A percentile compares a stretch with the other conserved stretches of the same genome.
Evolutionary conservation across 345 rosid species (phyloP).

Genomic region (Eucalyptus sp.): DNA sequence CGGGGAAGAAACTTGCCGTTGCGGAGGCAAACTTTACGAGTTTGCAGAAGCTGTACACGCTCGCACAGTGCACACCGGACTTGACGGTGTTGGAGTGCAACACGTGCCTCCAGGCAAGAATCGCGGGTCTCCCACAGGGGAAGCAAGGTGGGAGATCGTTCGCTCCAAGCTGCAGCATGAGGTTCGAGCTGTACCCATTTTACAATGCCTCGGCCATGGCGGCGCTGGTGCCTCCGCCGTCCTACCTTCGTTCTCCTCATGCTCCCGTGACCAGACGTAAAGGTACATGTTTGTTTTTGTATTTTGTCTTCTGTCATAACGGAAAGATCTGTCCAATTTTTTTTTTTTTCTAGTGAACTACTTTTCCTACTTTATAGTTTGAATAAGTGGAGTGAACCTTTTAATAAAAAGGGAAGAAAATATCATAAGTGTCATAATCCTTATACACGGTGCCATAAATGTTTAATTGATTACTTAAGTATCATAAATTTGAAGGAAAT

Average conservation of each 20-base stretch:
- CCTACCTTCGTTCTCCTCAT: background rate
- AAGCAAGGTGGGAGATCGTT: background rate
- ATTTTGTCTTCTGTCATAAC: background rate
- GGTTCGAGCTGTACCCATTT: background rate
- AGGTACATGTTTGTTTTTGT: background rate
- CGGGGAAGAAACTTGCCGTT: background rate
- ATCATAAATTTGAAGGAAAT: background rate
- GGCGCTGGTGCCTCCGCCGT: background rate
- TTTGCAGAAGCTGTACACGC: conserved; percentile 8
- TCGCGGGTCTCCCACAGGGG: background rate
- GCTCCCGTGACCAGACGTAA: background rate
- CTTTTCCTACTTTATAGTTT: background rate
- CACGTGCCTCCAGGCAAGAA: conserved; percentile 8
- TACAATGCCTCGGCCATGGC: background rate
- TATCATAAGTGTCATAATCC: background rate
- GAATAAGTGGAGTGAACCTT: background rate
- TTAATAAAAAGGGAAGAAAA: background rate
- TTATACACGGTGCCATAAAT: background rate
- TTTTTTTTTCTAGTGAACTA: background rate
- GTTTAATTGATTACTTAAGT: background rate
- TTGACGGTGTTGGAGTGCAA: conserved; percentile 16
- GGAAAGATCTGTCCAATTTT: background rate
- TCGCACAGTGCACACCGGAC: conserved; percentile 3
- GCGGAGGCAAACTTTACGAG: background rate
- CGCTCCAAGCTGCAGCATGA: background rate